Conservation (phyloP, 768 basidiomycete genomes). For the Hygrophorus pudorinus region DNA sequence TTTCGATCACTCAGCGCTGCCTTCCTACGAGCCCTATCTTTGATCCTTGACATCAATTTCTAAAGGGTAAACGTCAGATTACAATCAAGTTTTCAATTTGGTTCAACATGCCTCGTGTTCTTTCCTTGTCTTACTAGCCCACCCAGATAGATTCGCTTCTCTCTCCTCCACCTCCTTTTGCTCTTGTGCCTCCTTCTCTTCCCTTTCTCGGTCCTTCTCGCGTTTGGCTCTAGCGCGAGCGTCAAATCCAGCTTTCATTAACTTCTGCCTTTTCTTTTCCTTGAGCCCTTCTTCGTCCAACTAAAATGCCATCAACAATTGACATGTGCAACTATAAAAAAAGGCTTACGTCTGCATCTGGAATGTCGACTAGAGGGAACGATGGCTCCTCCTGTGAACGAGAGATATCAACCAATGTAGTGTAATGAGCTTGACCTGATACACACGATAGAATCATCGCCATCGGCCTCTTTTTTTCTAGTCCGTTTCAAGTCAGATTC, state of each 20-base stretch:
- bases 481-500: slow-evolving; percentile 68
- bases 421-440: neutral
- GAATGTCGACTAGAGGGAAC: slow-evolving; percentile 86
- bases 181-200: slow-evolving; percentile 62
- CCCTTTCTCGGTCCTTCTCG: slow-evolving; percentile 82
- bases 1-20: slow-evolving; percentile 85
- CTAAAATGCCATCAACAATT: slow-evolving; percentile 23
- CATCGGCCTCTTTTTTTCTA: slow-evolving; percentile 74
- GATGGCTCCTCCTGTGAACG: slow-evolving; percentile 60
- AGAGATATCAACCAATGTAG: neutral
- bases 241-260: slow-evolving; percentile 90
- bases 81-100: neutral
- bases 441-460: slow-evolving; percentile 49
- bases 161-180: slow-evolving; percentile 72
- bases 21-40: slow-evolving; percentile 67
- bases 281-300: slow-evolving; percentile 86
- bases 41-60: slow-evolving; percentile 77
- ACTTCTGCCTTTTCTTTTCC: slow-evolving; percentile 89
- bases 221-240: slow-evolving; percentile 74
- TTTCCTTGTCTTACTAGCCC: slow-evolving; percentile 61
- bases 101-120: slow-evolving; percentile 63
- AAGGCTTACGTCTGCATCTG: slow-evolving; percentile 70
- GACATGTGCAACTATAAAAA: neutral
- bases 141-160: slow-evolving; percentile 55
- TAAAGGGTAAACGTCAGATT: slow-evolving; percentile 1